Evolutionary conservation across 441 rosid genomes (phyloP).

Genomic region (Adansonia madagascariensis): DNA sequence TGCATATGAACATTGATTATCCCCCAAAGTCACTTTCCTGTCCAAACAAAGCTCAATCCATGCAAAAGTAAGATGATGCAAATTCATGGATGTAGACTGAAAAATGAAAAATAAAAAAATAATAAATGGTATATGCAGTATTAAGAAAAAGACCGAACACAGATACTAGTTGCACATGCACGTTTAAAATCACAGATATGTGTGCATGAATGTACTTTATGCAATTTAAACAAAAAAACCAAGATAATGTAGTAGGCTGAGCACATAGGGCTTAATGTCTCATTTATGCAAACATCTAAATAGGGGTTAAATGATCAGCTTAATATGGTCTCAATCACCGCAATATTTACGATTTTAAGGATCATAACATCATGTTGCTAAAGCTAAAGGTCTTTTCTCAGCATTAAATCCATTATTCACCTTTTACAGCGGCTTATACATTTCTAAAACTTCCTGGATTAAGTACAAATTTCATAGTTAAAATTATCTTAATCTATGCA

Average conservation of each 20-base stretch:
- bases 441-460: conserved; percentile 7
- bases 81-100: not conserved
- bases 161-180: not conserved
- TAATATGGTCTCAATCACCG: not conserved
- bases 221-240: not conserved
- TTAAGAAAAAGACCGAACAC: not conserved
- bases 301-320: not conserved
- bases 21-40: conserved; percentile 35
- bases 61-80: conserved; percentile 28
- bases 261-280: not conserved
- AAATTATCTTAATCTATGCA: not conserved
- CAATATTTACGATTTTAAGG: not conserved
- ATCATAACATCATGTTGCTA: not conserved
- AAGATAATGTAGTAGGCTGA: not conserved
- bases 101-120: not conserved
- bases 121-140: not conserved
- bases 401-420: not conserved
- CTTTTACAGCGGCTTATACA: not conserved
- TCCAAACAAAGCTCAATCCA: conserved; percentile 29
- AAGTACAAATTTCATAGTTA: not conserved
- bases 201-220: not conserved
- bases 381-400: not conserved
- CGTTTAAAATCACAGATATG: not conserved
- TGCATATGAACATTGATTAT: conserved; percentile 33
- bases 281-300: conserved; percentile 19